Base-by-base conservation (phyloP, 2,329 filamentous ascomycete genomes). In the Botrytis porri region DNA sequence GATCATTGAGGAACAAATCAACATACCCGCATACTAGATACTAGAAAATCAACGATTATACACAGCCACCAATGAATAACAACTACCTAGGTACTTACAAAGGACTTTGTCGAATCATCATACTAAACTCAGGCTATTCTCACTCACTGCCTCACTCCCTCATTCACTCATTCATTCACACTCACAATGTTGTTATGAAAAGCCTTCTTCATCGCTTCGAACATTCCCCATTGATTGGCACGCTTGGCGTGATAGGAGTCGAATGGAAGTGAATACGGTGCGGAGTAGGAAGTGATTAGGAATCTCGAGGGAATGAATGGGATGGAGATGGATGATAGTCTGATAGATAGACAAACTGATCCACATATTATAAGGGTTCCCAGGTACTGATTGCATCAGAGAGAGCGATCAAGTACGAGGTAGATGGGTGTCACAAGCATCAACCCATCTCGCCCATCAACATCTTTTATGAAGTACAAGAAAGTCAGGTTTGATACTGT, bases 141-240 rank as follows among this genome's bases (percentile, higher is more conserved):
- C 45, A 25, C 20, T 20, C 43, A 18, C 18, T n/a, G n/a, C n/a
- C n/a, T 45, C 43, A 48, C 20, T 48, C 45, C 22, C 20, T 20
- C 43, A 18, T 12, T 54, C 48, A 57, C n/a, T 4, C 51, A 29
- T n/a, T 7, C 48, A 6, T 6, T 48, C 45, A n/a, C 48, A n/a
- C 48, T 14, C 51, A 4, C 51, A 18, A 57, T 57, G 51, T 4
- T 29, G 8, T 57, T 29, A 29, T 43, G n/a, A 39, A 20, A 51
- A 51, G 64, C 32, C 63, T 51, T 66, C 14, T 37, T 37, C 14
- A 9, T 66, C 32, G 64, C 45, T 41, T 57, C 65, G 10, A 67
- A 67, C 48, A 67, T 67, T 67, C 65, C 64, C 22, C 8, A 41
- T 32, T 67, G 65, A 57, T 57, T 67, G 64, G 35, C 64, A 67